Evolutionary conservation across 345 rosid species (phyloP).

Genomic region (Pugionium cornutum): DNA sequence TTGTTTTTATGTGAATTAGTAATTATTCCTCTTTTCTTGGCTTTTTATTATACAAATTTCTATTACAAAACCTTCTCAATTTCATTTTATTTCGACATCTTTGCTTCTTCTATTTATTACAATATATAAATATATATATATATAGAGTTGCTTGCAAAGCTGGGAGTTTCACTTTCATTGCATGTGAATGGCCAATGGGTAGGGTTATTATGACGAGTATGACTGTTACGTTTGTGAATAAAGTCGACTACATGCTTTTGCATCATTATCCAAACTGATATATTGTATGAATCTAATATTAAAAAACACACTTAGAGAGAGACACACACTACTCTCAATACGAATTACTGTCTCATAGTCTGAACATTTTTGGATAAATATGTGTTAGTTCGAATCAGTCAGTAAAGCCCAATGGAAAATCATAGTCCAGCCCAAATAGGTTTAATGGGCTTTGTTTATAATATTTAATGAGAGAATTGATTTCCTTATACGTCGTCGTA

Average conservation of each 20-base stretch:
- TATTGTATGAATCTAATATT: background rate
- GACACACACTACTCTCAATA: background rate
- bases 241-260: slow-evolving; percentile 32
- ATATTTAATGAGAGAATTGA: background rate
- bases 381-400: background rate
- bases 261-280: slow-evolving; percentile 34
- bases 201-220: slow-evolving; percentile 25
- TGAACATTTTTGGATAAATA: no score
- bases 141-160: slow-evolving; percentile 30
- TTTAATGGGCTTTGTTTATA: slow-evolving; percentile 11
- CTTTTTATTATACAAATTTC: slow-evolving; percentile 15
- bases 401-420: slow-evolving; percentile 3
- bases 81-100: slow-evolving; percentile 8
- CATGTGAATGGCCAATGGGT: slow-evolving; percentile 35
- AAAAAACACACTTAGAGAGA: background rate
- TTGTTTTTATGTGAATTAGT: slow-evolving; percentile 33
- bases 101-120: background rate
- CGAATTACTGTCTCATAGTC: no score
- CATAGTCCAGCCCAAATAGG: background rate
- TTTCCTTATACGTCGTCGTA: background rate
- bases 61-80: background rate
- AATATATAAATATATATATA: background rate
- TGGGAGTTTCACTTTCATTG: slow-evolving; percentile 40
- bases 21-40: slow-evolving; percentile 38
- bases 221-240: slow-evolving; percentile 34